Conservation (phyloP, 148 eudicot genomes). For the Vaccinium vitisidaea region DNA sequence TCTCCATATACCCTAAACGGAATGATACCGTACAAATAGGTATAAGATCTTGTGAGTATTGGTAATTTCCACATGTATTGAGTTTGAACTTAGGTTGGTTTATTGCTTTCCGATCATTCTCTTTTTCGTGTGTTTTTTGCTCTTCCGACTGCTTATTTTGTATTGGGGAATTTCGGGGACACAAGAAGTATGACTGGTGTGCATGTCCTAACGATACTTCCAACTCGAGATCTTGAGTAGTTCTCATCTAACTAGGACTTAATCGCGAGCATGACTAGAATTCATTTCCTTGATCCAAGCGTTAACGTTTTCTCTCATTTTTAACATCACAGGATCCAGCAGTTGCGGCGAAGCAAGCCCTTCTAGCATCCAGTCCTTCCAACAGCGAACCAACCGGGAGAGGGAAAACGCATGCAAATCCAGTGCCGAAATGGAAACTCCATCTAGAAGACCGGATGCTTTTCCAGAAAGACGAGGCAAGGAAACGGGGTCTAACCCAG, state of each 20-base stretch:
- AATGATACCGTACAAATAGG: neutral
- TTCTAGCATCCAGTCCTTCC: slow-evolving; percentile 45
- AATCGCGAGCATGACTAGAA: neutral
- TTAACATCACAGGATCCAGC: slow-evolving; percentile 42
- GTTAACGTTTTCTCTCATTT: neutral
- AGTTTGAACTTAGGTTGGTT: neutral
- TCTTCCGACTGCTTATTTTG: neutral
- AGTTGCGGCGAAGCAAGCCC: slow-evolving; percentile 66
- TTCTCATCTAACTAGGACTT: neutral
- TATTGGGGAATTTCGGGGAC: neutral
- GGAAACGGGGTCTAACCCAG: slow-evolving; percentile 37
- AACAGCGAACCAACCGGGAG: slow-evolving; percentile 47
- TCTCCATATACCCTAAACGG: neutral
- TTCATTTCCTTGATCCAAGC: neutral
- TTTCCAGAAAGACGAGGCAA: slow-evolving; percentile 23
- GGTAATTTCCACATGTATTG: neutral
- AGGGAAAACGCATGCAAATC: slow-evolving; percentile 22
- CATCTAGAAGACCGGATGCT: slow-evolving; percentile 31
- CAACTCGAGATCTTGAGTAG: neutral
- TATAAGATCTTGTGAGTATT: neutral
- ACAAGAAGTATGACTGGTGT: neutral
- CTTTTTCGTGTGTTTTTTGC: neutral
- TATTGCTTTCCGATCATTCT: neutral
- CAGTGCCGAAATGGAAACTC: slow-evolving; percentile 36
- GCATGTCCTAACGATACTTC: neutral